These are phyloP conservation scores for Boletus rubescentipes DNA, from an alignment of 768 basidiomycete species.

Conservation along the genomic window DNA sequence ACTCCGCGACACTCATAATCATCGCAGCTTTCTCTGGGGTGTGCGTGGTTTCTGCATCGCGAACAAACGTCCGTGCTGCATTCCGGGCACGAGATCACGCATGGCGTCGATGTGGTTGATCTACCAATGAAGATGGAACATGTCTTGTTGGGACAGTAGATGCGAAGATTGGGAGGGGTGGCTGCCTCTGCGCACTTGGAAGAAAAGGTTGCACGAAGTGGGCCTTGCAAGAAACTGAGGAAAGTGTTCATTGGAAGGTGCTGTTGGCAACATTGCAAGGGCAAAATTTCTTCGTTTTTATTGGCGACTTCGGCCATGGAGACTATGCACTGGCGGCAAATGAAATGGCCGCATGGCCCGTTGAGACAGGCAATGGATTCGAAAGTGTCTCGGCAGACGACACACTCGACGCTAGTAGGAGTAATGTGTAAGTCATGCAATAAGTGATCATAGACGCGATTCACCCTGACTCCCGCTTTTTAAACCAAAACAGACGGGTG, in stretches of 20 bases:
- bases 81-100: conserved; percentile 35
- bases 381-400: conserved; percentile 41
- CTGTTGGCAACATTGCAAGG: conserved; percentile 50
- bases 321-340: conserved; percentile 46
- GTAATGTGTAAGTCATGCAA: neutral
- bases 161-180: conserved; percentile 40
- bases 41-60: conserved; percentile 46
- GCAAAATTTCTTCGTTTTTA: conserved; percentile 50
- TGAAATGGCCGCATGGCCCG: conserved; percentile 46
- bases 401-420: conserved; percentile 31
- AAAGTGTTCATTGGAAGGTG: conserved; percentile 34
- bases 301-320: conserved; percentile 42
- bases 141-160: conserved; percentile 47
- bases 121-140: conserved; percentile 55
- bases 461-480: neutral
- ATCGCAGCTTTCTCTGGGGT: conserved; percentile 40
- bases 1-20: conserved; percentile 44
- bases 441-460: neutral
- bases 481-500: too few species aligned
- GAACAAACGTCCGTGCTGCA: conserved; percentile 46
- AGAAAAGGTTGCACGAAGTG: conserved; percentile 34
- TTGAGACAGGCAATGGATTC: conserved; percentile 24
- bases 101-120: conserved; percentile 23
- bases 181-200: conserved; percentile 48
- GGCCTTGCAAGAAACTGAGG: conserved; percentile 31